Conservation (phyloP, 1,139 yeast genomes). For the Citeromyces hawaiiensis region DNA sequence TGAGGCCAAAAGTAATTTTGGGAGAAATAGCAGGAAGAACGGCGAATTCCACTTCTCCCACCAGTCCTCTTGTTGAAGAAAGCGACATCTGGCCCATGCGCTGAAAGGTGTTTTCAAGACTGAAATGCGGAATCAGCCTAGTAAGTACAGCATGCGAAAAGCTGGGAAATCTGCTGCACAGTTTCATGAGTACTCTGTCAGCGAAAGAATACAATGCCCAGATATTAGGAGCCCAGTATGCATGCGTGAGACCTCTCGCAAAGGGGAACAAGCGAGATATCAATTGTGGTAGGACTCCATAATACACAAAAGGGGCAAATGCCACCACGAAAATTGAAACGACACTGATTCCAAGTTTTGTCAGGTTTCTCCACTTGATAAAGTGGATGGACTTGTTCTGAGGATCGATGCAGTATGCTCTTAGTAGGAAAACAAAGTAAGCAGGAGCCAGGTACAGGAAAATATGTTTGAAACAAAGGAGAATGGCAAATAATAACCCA, state of each 20-base stretch:
- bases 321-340: conserved; percentile 49
- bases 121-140: not conserved
- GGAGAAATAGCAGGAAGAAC: conserved; percentile 77
- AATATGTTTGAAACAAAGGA: conserved; percentile 89
- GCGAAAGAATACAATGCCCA: conserved; percentile 89
- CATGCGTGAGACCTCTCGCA: conserved; percentile 91
- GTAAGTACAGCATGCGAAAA: conserved; percentile 18
- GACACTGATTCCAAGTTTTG: conserved; percentile 58
- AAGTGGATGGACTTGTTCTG: conserved; percentile 15
- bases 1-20: conserved; percentile 57
- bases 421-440: conserved; percentile 63
- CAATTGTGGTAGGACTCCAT: conserved; percentile 52
- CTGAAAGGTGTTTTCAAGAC: not conserved
- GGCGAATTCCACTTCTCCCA: conserved; percentile 78
- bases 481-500: conserved; percentile 61
- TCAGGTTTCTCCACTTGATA: conserved; percentile 43
- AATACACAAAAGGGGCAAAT: conserved; percentile 68
- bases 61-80: conserved; percentile 71
- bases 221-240: conserved; percentile 97
- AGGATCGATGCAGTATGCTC: conserved; percentile 52
- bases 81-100: conserved; percentile 5
- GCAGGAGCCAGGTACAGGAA: conserved; percentile 92
- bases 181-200: conserved; percentile 59
- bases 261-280: conserved; percentile 75
- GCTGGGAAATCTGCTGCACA: conserved; percentile 31